These are phyloP conservation scores for Helianthus tuberosus DNA, from an alignment of 129 eudicot species.

Conservation along the genomic window DNA sequence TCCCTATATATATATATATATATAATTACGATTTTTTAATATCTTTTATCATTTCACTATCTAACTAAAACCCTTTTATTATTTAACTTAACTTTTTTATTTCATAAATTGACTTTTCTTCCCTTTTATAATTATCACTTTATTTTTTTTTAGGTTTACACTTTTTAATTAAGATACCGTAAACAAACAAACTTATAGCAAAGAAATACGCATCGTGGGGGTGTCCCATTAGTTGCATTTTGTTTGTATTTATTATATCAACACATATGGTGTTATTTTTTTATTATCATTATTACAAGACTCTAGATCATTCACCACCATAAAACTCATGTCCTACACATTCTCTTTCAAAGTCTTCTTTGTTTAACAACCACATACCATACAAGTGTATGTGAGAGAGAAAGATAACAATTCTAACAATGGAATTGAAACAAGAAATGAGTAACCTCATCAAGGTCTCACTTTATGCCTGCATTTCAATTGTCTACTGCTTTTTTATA, in stretches of 20 bases:
- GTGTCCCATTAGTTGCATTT: too few relatives aligned
- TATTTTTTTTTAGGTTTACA: too few relatives aligned
- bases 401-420: background rate
- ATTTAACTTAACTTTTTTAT: too few relatives aligned
- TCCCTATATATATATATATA: too few relatives aligned
- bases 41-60: too few relatives aligned
- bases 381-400: background rate
- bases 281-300: background rate
- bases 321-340: background rate
- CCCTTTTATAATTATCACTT: too few relatives aligned
- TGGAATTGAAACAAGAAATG: constrained; percentile 39
- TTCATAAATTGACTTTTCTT: too few relatives aligned
- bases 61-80: too few relatives aligned
- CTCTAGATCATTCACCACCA: background rate
- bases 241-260: background rate
- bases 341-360: background rate
- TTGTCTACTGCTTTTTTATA: constrained; percentile 24
- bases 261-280: background rate
- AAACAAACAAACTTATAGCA: too few relatives aligned
- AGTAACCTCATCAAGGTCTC: constrained; percentile 31
- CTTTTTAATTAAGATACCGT: too few relatives aligned
- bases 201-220: too few relatives aligned
- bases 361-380: background rate
- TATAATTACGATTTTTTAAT: too few relatives aligned
- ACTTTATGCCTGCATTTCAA: constrained; percentile 13